Evolutionary conservation across 2,329 filamentous ascomycete species (phyloP).

Genomic region (Fusarium lyarnte): DNA sequence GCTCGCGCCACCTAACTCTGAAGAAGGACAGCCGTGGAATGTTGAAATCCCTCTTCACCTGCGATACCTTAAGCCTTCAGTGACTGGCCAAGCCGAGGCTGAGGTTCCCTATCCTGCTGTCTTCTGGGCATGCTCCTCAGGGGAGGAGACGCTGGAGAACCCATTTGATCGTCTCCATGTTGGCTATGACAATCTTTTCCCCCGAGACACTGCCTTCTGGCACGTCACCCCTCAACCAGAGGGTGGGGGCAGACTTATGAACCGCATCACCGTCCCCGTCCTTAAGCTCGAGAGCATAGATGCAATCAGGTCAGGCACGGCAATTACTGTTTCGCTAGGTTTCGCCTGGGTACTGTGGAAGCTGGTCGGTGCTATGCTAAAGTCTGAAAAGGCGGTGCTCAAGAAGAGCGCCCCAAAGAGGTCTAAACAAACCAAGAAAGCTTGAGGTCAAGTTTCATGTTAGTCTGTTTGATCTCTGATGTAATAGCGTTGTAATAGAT

Average conservation of each 20-base stretch:
- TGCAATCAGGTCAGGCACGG: slow-evolving; percentile 65
- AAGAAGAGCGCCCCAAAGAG: slow-evolving; percentile 34
- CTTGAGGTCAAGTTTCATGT: neutral
- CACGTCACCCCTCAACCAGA: slow-evolving; percentile 69
- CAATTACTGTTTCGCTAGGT: slow-evolving; percentile 67
- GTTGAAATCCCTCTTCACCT: slow-evolving; percentile 84
- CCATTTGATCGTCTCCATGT: slow-evolving; percentile 87
- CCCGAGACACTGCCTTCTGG: slow-evolving; percentile 81
- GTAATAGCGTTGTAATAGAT: neutral
- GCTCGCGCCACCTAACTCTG: slow-evolving; percentile 64
- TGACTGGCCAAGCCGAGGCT: slow-evolving; percentile 62
- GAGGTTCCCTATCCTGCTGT: slow-evolving; percentile 82
- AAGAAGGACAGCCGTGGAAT: slow-evolving; percentile 63
- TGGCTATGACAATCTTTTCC: slow-evolving; percentile 88
- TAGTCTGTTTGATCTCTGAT: neutral
- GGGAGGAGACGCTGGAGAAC: slow-evolving; percentile 74
- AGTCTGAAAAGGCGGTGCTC: neutral
- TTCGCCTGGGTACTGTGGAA: slow-evolving; percentile 77
- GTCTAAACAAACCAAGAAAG: slow-evolving; percentile 24
- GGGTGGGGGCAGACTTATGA: slow-evolving; percentile 56
- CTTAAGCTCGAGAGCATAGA: slow-evolving; percentile 62
- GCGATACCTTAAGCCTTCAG: slow-evolving; percentile 76
- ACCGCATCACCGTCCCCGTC: slow-evolving; percentile 71
- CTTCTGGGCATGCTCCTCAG: slow-evolving; percentile 88
- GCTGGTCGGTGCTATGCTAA: slow-evolving; percentile 47